Evolutionary conservation across 2,329 filamentous ascomycete species (phyloP).

Genomic region (Phyllosticta ampelicida): DNA sequence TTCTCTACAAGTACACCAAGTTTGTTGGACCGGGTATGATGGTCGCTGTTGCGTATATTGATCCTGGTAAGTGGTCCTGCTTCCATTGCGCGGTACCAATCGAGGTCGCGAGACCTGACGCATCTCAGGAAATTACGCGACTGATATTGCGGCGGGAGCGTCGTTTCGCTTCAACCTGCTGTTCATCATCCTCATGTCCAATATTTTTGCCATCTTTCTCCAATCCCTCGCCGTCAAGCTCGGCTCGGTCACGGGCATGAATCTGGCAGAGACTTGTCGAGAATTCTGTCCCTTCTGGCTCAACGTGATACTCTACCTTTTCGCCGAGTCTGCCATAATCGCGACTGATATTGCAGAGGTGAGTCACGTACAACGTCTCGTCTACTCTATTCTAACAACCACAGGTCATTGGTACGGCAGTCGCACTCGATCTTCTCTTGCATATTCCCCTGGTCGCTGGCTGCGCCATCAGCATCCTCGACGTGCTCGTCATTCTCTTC

Average conservation of each 20-base stretch:
- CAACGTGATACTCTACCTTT: conserved; percentile 42
- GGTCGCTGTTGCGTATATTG: conserved; percentile 40
- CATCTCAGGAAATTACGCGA: conserved; percentile 53
- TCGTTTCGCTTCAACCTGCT: conserved; percentile 54
- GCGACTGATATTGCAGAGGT: conserved; percentile 49
- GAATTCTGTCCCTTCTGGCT: conserved; percentile 43
- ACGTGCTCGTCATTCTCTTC: conserved; percentile 46
- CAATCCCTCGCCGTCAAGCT: conserved; percentile 55
- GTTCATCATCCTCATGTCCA: conserved; percentile 58
- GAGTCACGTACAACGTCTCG: background rate
- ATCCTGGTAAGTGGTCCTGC: conserved; percentile 27
- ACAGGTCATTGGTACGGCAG: conserved; percentile 46
- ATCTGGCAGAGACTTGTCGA: conserved; percentile 39
- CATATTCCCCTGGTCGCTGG: conserved; percentile 45
- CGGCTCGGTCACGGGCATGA: conserved; percentile 39
- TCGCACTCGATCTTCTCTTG: conserved; percentile 44
- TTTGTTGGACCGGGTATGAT: conserved; percentile 61
- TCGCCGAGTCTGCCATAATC: conserved; percentile 47
- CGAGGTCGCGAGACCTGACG: background rate
- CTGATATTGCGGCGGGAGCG: conserved; percentile 58
- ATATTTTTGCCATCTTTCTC: conserved; percentile 60
- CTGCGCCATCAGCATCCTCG: conserved; percentile 46
- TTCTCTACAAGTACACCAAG: conserved; percentile 39
- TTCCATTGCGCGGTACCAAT: background rate
- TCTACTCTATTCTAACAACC: background rate